Percentiles rank a stretch among this genome's conserved stretches.
These are phyloP conservation scores for Oryza officinalis DNA, from an alignment of 176 grass and related monocot genomes.

Conservation along the genomic window DNA sequence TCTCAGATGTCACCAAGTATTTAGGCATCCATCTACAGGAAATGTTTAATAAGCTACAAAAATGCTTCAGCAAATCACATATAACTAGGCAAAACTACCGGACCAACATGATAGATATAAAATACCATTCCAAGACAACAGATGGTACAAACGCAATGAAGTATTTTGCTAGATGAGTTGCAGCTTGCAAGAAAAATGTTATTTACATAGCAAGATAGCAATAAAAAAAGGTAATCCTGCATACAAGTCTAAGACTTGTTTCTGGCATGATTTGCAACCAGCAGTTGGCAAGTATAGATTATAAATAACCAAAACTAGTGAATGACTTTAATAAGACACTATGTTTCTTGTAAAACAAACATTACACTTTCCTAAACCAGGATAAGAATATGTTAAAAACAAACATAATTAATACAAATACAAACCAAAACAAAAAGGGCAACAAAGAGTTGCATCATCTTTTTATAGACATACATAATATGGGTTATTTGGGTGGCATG, in stretches of 20 bases:
- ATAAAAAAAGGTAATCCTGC: not conserved
- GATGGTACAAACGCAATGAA: not conserved
- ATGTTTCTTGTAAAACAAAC: not conserved
- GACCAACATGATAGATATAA: not conserved
- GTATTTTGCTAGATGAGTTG: not conserved
- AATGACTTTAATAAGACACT: not conserved
- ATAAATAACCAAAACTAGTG: not conserved
- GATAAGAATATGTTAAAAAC: not conserved
- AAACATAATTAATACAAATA: not conserved
- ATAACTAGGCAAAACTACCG: slow-evolving; percentile 8
- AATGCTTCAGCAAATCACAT: slow-evolving; percentile 4
- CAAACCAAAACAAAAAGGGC: not conserved
- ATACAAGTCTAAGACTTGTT: slow-evolving; percentile 9
- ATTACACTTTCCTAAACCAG: not conserved
- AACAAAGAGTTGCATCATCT: not conserved
- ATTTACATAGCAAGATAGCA: slow-evolving; percentile 22
- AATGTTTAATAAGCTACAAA: not conserved
- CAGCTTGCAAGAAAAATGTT: not conserved
- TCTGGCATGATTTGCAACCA: not conserved
- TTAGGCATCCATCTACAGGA: not conserved
- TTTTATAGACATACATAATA: not conserved
- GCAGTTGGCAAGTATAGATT: slow-evolving; percentile 13
- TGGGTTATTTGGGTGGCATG: not conserved
- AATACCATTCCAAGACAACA: not conserved
- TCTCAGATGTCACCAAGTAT: not conserved